Conservation (phyloP, 371 early-diverging fungal species). For the Apophysomyces elegans region DNA sequence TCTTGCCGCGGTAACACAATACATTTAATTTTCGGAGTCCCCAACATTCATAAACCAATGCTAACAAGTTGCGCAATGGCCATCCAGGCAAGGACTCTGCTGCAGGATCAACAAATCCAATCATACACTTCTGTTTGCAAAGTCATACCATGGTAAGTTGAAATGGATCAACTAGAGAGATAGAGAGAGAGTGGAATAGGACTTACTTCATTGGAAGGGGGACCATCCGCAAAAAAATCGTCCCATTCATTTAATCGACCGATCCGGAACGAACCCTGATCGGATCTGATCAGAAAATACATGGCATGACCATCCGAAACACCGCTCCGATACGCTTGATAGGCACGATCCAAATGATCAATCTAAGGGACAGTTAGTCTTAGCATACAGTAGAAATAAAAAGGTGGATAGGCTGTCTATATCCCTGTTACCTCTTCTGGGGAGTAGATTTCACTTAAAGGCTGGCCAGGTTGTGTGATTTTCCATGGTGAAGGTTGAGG, state of each 20-base stretch:
- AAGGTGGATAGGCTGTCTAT: too few relatives aligned
- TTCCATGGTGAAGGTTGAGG: conserved; percentile 42
- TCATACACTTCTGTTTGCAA: conserved; percentile 29
- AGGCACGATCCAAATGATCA: conserved; percentile 11
- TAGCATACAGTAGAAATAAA: too few relatives aligned
- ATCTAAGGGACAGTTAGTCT: not conserved
- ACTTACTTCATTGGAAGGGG: conserved; percentile 17
- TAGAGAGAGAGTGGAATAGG: not conserved
- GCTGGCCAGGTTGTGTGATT: not conserved
- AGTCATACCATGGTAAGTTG: too few relatives aligned
- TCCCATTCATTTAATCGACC: conserved; percentile 38
- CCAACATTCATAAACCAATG: conserved; percentile 59
- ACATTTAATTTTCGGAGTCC: conserved; percentile 54
- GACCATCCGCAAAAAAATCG: conserved; percentile 17
- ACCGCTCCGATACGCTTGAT: conserved; percentile 10
- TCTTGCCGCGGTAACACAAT: conserved; percentile 76
- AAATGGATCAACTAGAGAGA: too few relatives aligned
- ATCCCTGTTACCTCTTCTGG: conserved; percentile 24
- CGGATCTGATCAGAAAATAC: conserved; percentile 17
- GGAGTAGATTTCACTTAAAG: conserved; percentile 27
- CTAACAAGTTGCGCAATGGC: conserved; percentile 88
- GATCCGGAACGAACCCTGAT: conserved; percentile 19
- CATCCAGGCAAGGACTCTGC: conserved; percentile 77
- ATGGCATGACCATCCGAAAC: conserved; percentile 10
- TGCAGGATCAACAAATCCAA: conserved; percentile 90